A percentile compares a stretch with the other conserved stretches of the same genome.
Conservation (phyloP, 345 rosid genomes). For the Ricinus communis region DNA sequence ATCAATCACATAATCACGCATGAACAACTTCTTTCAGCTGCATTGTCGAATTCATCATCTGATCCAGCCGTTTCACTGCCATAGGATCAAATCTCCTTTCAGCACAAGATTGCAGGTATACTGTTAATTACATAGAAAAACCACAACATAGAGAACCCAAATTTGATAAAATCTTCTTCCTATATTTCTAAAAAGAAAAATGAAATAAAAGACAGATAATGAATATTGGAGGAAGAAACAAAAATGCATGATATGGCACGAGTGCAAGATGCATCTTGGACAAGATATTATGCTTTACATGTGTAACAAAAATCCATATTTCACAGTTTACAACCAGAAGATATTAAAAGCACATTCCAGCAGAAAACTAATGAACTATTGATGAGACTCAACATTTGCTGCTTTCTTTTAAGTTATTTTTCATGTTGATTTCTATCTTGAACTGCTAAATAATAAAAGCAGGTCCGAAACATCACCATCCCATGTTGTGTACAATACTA, state of each 20-base stretch:
- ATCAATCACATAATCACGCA: slow-evolving; percentile 58
- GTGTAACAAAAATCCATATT: background rate
- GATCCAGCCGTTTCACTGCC: slow-evolving; percentile 63
- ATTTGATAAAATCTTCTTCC: background rate
- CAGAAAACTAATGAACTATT: background rate
- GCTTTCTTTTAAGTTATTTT: background rate
- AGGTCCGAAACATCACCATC: background rate
- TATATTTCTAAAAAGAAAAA: background rate
- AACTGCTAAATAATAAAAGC: background rate
- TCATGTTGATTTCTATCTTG: background rate
- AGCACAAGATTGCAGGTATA: background rate
- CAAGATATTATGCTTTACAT: background rate
- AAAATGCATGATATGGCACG: background rate
- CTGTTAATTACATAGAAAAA: background rate
- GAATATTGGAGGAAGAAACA: background rate
- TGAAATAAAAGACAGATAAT: background rate
- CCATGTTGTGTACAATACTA: background rate
- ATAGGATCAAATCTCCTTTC: slow-evolving; percentile 20
- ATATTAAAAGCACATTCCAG: background rate
- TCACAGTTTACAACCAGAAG: background rate
- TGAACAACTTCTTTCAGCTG: slow-evolving; percentile 54
- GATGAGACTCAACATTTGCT: background rate
- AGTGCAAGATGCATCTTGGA: background rate
- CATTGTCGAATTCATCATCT: slow-evolving; percentile 55
- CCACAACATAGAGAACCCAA: background rate